Evolutionary conservation across 176 grass and related monocot species (phyloP), one percentile per base, ranked within the genome.

Genomic region (Bromus sterilis): DNA sequence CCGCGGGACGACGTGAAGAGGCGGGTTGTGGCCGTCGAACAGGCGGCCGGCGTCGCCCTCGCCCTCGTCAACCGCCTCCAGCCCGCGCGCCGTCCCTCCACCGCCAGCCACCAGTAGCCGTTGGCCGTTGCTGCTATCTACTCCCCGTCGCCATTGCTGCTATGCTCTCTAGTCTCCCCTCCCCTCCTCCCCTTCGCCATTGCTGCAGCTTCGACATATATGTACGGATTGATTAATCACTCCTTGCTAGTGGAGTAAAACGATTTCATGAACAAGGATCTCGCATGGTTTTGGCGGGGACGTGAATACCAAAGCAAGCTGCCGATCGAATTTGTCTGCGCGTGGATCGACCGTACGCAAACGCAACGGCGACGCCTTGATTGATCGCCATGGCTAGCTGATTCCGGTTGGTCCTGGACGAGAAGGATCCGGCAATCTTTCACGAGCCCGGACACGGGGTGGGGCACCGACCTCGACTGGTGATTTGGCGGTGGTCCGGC

Each of bases 41-140:
- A 93, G 85, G 84, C 85, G 39, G 91, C 92, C 32, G 93, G 92
- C 82, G 93, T 93, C 88, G 90, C 95, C 6, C 84, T 98, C 65
- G 90, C 88, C 1, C 88, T 98, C 78, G 86, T 94, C 67, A 98
- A 94, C 81, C 82, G 55, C 31, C 86, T 98, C 78, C 39, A 89
- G 11, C 71, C 89, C 23, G 7, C 76, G 10, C 39, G 6, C 64
- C 89, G 28, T 6, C n/a, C 13, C 30, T 0, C 34, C 64, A 4
- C 25, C 35, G 7, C 34, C 32, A 3, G 31, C 12, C 61, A 33
- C 61, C 15, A 7, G 28, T 16, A 30, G 58, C 43, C n/a, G n/a
- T n/a, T n/a, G n/a, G n/a, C n/a, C n/a, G n/a, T n/a, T n/a, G n/a
- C n/a, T n/a, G n/a, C n/a, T n/a, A n/a, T n/a, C 30, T 1, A 20